Evolutionary conservation across 2,329 filamentous ascomycete genomes (phyloP), one percentile per base, ranked within the genome.

Genomic region (Phialocephala sp.): DNA sequence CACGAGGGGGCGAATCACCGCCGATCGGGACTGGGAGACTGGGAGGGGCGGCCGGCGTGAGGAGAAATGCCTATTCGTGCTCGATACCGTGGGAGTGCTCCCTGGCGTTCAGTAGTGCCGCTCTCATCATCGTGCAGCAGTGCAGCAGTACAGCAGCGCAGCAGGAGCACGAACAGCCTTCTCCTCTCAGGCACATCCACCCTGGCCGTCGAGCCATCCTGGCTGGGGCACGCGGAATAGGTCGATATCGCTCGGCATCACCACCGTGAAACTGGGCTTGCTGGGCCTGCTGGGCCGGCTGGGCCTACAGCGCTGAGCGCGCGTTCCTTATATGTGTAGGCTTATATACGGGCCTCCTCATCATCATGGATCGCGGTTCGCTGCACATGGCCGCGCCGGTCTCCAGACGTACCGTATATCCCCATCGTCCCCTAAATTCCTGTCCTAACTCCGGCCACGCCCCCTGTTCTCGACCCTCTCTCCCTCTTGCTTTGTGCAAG

Each of bases 131-230:
- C 41, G 41, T 18, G n/a, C 41, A n/a, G n/a, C n/a, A n/a, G n/a
- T n/a, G n/a, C 8, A 39, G 14, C 36, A 39, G 14, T 14, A 8
- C 36, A 8, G 37, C 37, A 41, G 4, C 37, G 45, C 4, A 50
- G 43, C 45, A 43, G 45, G 1, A 50, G 43, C 45, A 43, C 5
- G 14, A 43, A 18, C 41, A 43, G 14, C 45, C 11, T 50, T 20
- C 45, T 50, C 45, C n/a, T 22, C 45, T 50, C n/a, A 50, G 45
- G n/a, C 45, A 50, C 45, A 22, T 22, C 18, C 45, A 24, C 45
- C 45, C 45, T 50, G 45, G 45, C 4, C 37, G 9, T 18, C 15
- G 36, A 8, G 8, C 12, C 9, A 12, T 3, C 15, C 12, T 8
- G 11, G 15, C 22, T 24, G n/a, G 11, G 8, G 1, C 11, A 11